These are phyloP conservation scores for Rhizopogon sp. DNA, from an alignment of 768 basidiomycete genomes.

Conservation along the genomic window DNA sequence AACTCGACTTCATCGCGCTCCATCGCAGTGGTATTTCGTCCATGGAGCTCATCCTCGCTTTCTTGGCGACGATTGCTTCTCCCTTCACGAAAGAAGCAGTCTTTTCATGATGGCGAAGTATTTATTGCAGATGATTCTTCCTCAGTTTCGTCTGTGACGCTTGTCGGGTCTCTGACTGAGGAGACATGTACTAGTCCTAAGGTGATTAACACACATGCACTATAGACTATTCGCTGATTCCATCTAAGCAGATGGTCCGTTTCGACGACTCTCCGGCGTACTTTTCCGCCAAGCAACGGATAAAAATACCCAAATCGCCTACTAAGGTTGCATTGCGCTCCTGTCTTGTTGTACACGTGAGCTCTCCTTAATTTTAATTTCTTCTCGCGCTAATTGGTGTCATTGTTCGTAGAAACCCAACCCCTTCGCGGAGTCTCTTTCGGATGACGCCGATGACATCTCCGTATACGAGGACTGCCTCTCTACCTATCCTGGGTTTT, in stretches of 20 bases:
- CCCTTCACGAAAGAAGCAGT: not conserved
- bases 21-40: not conserved
- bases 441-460: conserved; percentile 10
- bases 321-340: conserved; percentile 17
- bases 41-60: conserved; percentile 11
- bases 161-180: conserved; percentile 4
- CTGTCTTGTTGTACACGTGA: conserved; percentile 23
- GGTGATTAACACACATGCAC: conserved; percentile 8
- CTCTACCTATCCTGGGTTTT: conserved; percentile 13
- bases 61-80: conserved; percentile 15
- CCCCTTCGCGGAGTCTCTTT: not conserved
- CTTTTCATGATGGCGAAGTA: not conserved
- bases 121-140: not conserved
- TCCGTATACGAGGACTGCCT: conserved; percentile 27
- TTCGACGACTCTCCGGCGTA: conserved; percentile 22
- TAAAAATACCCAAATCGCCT: conserved; percentile 11
- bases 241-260: conserved; percentile 16
- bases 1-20: not conserved
- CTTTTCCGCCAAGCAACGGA: conserved; percentile 14
- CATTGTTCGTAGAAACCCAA: conserved; percentile 11
- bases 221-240: not conserved
- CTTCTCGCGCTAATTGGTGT: not conserved
- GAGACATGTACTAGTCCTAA: conserved; percentile 9
- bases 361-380: not conserved
- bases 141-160: conserved; percentile 6